A percentile compares a stretch with the other conserved stretches of the same genome.
These are phyloP conservation scores for Tulasnella calospora DNA, from an alignment of 768 basidiomycete species.

Conservation along the genomic window DNA sequence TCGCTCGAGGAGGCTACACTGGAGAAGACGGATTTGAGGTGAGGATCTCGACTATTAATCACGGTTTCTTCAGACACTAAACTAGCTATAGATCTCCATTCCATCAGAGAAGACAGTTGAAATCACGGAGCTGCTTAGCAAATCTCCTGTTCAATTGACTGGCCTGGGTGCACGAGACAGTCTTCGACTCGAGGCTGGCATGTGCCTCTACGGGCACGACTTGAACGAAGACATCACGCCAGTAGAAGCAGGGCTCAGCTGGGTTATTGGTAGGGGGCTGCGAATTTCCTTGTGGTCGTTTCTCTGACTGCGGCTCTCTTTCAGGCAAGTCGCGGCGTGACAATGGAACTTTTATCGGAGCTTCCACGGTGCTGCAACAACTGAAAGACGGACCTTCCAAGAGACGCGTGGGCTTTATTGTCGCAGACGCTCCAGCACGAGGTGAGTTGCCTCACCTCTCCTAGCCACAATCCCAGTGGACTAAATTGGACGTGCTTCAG, in stretches of 20 bases:
- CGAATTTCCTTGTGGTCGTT: neutral
- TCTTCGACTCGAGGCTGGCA: conserved; percentile 90
- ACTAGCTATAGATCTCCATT: conserved; percentile 66
- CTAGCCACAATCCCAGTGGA: neutral
- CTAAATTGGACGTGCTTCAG: conserved; percentile 38
- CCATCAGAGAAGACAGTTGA: conserved; percentile 70
- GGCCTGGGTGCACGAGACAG: conserved; percentile 92
- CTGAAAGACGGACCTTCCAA: conserved; percentile 73
- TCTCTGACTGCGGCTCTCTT: neutral
- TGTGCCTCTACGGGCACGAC: conserved; percentile 95
- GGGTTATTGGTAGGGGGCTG: conserved; percentile 75
- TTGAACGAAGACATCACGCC: conserved; percentile 81
- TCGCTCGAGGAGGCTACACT: conserved; percentile 93
- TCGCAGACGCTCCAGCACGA: conserved; percentile 82
- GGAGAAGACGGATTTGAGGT: conserved; percentile 99
- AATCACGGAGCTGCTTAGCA: conserved; percentile 59
- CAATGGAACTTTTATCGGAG: conserved; percentile 64
- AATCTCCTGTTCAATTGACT: conserved; percentile 61
- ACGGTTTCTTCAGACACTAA: neutral
- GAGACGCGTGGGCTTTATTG: conserved; percentile 73
- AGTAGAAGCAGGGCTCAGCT: conserved; percentile 84
- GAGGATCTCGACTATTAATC: conserved; percentile 26
- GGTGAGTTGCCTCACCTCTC: conserved; percentile 41
- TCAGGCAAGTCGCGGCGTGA: conserved; percentile 79
- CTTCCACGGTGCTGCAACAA: conserved; percentile 64